Evolutionary conservation across 1,284 basidiomycete genomes (phyloP).

Genomic region (Malassezia caprae): DNA sequence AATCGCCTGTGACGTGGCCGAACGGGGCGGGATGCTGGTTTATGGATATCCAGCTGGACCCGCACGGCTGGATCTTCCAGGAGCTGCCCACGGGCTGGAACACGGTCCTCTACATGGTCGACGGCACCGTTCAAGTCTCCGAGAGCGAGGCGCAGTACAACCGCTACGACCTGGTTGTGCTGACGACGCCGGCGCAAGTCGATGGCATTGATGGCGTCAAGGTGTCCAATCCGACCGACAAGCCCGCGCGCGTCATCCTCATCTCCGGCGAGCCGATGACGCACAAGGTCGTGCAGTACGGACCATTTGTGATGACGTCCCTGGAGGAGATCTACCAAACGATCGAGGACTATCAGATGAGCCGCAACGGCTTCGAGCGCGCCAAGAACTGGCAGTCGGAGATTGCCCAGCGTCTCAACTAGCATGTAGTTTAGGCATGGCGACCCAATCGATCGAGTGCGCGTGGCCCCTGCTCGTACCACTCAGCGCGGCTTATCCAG

Average conservation of each 20-base stretch:
- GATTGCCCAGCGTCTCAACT: constrained; percentile 51
- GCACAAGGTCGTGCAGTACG: constrained; percentile 76
- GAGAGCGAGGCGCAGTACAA: constrained; percentile 52
- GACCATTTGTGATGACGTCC: constrained; percentile 66
- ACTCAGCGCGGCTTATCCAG: constrained; percentile 54
- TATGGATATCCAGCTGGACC: constrained; percentile 66
- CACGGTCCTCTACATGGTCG: constrained; percentile 49
- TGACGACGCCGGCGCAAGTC: constrained; percentile 46
- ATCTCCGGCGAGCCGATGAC: constrained; percentile 79
- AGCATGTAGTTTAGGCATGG: constrained; percentile 24
- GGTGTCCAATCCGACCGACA: constrained; percentile 50
- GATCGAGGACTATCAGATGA: constrained; percentile 68
- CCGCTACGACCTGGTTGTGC: constrained; percentile 64
- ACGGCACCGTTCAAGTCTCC: constrained; percentile 53
- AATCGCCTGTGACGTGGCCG: constrained; percentile 75
- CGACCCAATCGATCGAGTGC: constrained; percentile 41
- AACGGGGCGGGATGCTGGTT: constrained; percentile 74
- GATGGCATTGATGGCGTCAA: constrained; percentile 57
- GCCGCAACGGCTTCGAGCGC: constrained; percentile 78
- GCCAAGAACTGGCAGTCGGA: constrained; percentile 76
- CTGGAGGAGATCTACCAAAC: constrained; percentile 71
- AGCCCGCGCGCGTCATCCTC: constrained; percentile 39
- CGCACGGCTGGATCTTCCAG: constrained; percentile 66
- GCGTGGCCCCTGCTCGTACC: constrained; percentile 46
- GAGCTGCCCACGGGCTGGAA: constrained; percentile 58